A percentile compares a stretch with the other conserved stretches of the same genome.
phyloP scores from a whole-genome alignment of 2,329 filamentous ascomycete species.

The Cordyceps cateniannulata region DNA sequence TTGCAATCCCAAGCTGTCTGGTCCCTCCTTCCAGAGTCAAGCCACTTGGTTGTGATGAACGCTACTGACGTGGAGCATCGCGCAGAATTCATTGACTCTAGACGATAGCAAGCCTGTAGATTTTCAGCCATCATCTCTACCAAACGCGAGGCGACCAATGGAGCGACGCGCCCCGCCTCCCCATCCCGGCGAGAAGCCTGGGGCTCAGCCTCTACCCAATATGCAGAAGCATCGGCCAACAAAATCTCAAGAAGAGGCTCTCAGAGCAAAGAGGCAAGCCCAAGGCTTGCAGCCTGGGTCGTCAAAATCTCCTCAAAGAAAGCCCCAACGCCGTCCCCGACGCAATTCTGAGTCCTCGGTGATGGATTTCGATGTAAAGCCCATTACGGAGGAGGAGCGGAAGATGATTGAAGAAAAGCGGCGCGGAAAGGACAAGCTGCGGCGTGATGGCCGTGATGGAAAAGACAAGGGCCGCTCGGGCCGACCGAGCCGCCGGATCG shows the following conservation, averaged over 20 bases:
- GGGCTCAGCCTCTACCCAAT: not conserved
- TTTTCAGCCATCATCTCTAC: constrained; percentile 12
- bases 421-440: constrained; percentile 13
- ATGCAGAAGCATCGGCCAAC: constrained; percentile 48
- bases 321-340: constrained; percentile 47
- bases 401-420: constrained; percentile 25
- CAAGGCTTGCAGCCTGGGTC: constrained; percentile 12
- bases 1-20: not conserved
- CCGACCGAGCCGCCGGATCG: constrained; percentile 51
- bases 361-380: constrained; percentile 49
- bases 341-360: constrained; percentile 78
- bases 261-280: constrained; percentile 35
- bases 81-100: constrained; percentile 61
- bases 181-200: constrained; percentile 15
- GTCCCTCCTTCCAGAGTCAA: not conserved
- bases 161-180: constrained; percentile 1
- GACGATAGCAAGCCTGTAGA: constrained; percentile 46
- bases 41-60: not conserved
- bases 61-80: constrained; percentile 5
- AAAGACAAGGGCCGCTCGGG: constrained; percentile 44
- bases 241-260: constrained; percentile 60
- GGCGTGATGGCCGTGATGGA: constrained; percentile 37
- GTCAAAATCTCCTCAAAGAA: constrained; percentile 34
- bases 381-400: constrained; percentile 49
- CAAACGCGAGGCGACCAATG: constrained; percentile 4